Evolutionary conservation across 2,329 filamentous ascomycete genomes (phyloP), one percentile per base, ranked within the genome.

Genomic region (Fusarium sp.): DNA sequence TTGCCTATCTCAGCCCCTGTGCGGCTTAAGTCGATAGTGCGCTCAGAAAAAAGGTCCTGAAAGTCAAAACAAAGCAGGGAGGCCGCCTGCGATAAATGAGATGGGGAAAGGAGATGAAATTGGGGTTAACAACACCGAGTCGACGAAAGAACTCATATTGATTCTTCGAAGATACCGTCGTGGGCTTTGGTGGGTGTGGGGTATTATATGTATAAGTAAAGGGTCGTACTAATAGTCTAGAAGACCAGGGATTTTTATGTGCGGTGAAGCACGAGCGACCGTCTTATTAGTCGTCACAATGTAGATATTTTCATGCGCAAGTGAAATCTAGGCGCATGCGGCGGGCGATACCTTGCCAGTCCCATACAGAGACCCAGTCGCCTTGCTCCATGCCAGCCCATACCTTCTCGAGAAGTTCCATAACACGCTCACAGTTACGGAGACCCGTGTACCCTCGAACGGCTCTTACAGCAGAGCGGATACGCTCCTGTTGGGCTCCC

Each of bases 291-390:
- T 38, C 46, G 51, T 36, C 40, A 32, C 48, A 21, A 24, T 40
- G 38, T 11, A 36, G 15, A 28, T 28, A 34, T 80, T n/a, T 75
- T 78, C 65, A 81, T 23, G 79, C 75, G 73, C 85, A 86, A 4
- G 87, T 78, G 68, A 89, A 88, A 74, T 88, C 84, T 34, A 89
- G 79, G 0, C 79, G 81, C 76, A 88, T 82, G 9, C 78, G 72
- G 52, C 80, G 77, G 2, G 87, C 86, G 26, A 89, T 81, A 5
- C 79, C 78, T 63, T 89, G 87, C 87, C 87, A 90, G 73, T 90
- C 88, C 88, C 88, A 90, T 9, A 85, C 86, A 19, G 81, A 80
- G 24, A 80, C 69, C 83, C 86, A 89, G 48, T 89, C 85, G 20
- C 83, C 85, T 11, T 76, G 74, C 24, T 84, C 85, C 86, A 89